Evolutionary conservation across 169 alveolate species (phyloP), one percentile per base, ranked within the genome.

Genomic region (Cryptosporidium canis): DNA sequence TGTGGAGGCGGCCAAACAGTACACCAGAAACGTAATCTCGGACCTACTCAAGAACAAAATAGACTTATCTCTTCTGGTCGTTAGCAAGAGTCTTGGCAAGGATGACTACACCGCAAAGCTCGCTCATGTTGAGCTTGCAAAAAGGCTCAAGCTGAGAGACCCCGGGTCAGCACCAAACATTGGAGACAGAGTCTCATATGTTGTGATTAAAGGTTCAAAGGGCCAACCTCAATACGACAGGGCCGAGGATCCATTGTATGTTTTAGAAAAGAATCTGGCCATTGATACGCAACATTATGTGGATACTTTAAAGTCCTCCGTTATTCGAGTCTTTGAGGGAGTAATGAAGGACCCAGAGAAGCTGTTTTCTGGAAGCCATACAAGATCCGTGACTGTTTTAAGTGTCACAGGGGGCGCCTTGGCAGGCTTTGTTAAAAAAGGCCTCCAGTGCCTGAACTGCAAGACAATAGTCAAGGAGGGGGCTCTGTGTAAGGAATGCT

Each of bases 81-180:
- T 98, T 9, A 96, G 99, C 6, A 99, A 99, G 93, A 96, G 99
- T 3, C 94, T 99, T 33, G 98, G 96, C 24, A 92, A 94, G 66
- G 93, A 96, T 85, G 98, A 96, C 61, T 98, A 98, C 90, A 97
- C 95, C 63, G 96, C 98, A 18, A 97, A 96, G 83, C 96, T 96
- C 83, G 99, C 99, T 11, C 99, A 99, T 93, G 99, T 98, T 14
- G 99, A 97, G 92, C 95, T 99, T 27, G 99, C 99, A 27, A 98
- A 98, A 90, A 97, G 96, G 92, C 95, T 99, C 97, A 93, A 97
- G 83, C 92, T 95, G 90, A 95, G 94, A 85, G 99, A 98, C 83
- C 97, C 98, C 9, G 98, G 97, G 14, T 95, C 97, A 12, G 99
- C 99, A 2, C 99, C 99, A 7, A 94, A 94, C 48, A 96, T 97